These are phyloP conservation scores for Fusarium lyarnte DNA, from an alignment of 2,329 filamentous ascomycete species.

Conservation along the genomic window DNA sequence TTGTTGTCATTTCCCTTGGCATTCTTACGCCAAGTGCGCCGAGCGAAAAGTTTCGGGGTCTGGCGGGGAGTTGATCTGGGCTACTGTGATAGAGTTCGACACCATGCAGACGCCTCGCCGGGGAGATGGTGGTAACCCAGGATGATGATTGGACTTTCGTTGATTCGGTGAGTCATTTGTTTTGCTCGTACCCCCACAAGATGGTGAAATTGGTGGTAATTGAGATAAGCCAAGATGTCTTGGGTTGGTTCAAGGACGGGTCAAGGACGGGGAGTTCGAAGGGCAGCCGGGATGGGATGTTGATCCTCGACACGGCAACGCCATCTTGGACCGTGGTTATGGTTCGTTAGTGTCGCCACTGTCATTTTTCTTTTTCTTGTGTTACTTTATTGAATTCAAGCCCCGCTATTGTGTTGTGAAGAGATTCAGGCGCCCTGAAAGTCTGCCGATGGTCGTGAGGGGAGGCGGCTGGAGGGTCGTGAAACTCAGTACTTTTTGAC, in stretches of 20 bases:
- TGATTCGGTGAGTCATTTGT: slow-evolving; percentile 37
- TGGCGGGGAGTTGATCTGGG: slow-evolving; percentile 35
- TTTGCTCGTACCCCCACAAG: slow-evolving; percentile 23
- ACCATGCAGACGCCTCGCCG: slow-evolving; percentile 16
- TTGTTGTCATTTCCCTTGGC: slow-evolving; percentile 18
- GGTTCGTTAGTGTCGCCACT: neutral
- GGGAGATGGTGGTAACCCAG: slow-evolving; percentile 14
- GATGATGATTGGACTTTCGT: slow-evolving; percentile 8
- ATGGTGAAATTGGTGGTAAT: slow-evolving; percentile 21
- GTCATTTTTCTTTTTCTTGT: too few relatives aligned
- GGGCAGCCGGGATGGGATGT: neutral
- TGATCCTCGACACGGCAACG: neutral
- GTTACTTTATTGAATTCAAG: neutral
- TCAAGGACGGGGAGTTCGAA: neutral
- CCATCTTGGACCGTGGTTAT: neutral
- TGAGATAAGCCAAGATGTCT: slow-evolving; percentile 29
- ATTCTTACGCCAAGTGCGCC: neutral
- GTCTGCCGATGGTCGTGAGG: rapidly evolving
- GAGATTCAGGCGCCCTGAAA: neutral
- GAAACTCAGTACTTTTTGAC: neutral
- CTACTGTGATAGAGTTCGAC: neutral
- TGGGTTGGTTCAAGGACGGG: neutral
- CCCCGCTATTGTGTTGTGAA: neutral
- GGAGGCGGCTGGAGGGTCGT: neutral
- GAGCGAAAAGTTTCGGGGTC: neutral